These are phyloP conservation scores for Tetrahymena elliotti DNA, from an alignment of 73 alveolate species.

Conservation along the genomic window DNA sequence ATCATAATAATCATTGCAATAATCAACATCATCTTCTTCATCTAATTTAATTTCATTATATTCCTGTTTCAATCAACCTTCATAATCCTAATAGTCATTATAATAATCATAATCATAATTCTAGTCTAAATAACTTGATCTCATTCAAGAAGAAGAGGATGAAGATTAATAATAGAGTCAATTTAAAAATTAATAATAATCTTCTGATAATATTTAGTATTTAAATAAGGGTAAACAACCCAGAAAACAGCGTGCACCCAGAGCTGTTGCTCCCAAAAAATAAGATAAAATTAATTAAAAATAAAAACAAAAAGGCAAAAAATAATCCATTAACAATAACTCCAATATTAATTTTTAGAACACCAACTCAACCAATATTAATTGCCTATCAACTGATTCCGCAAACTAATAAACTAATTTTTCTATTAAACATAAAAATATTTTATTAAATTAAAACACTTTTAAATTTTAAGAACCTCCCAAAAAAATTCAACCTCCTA, in stretches of 20 bases:
- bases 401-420: background rate
- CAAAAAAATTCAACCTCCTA: background rate
- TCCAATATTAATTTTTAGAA: background rate
- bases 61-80: background rate
- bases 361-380: background rate
- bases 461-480: background rate
- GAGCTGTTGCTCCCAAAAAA: background rate
- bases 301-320: background rate
- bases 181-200: background rate
- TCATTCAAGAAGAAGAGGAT: background rate
- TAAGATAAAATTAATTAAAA: background rate
- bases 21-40: background rate
- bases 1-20: background rate
- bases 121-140: background rate
- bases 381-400: background rate
- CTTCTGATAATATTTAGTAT: background rate
- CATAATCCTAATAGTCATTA: background rate
- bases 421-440: background rate
- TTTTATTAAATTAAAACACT: background rate
- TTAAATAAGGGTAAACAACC: background rate
- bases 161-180: background rate
- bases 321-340: background rate
- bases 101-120: background rate
- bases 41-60: background rate
- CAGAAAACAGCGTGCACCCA: background rate